Base-by-base conservation (phyloP, 352 stramenopile genomes). In the Plasmopara halstedii region DNA sequence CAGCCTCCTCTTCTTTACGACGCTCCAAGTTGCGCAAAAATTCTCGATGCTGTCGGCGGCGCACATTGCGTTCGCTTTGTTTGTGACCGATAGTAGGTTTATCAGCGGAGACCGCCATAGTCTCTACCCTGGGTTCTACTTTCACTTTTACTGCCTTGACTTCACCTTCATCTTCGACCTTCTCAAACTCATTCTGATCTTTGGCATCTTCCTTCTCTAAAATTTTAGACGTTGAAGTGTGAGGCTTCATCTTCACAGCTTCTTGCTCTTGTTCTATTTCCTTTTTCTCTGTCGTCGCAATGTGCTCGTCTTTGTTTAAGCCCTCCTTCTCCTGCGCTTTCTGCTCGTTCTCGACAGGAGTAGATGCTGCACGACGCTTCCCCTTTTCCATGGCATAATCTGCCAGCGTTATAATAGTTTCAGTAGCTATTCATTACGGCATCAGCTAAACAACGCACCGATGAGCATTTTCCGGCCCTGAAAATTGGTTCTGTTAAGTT, bases 41-140 rank as follows among this genome's bases (percentile, higher is more conserved):
- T 49, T 89, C 75, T 23, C 81, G 81, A 47, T 90, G 75, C 54
- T 83, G 58, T 13, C 81, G 77, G 32, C 81, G 77, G 23, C 81
- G 73, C 23, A 72, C 73, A 46, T 92, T 92, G 4, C 81, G 78
- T 23, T 90, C 81, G 50, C 78, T 92, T 56, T 92, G 81, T 17
- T 73, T 62, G 44, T 70, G 68, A 4, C 8, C 33, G 27, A 11
- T 8, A 43, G 17, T 19, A 54, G 42, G 11, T 15, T 15, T 21
- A 18, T 40, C 29, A 14, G 27, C 35, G 20, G 44, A 33, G 6
- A 47, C 45, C 46, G 49, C 6, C 0, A 25, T 33, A 15, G 47
- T 11, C 19, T 81, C 56, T 8, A 65, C 52, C 23, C 66, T 65
- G 2, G n/a, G 26, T 36, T 67, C 53, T 27, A 61, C 34, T 34